Conservation (phyloP, 2,329 filamentous ascomycete genomes). For the Colletotrichum sp. region DNA sequence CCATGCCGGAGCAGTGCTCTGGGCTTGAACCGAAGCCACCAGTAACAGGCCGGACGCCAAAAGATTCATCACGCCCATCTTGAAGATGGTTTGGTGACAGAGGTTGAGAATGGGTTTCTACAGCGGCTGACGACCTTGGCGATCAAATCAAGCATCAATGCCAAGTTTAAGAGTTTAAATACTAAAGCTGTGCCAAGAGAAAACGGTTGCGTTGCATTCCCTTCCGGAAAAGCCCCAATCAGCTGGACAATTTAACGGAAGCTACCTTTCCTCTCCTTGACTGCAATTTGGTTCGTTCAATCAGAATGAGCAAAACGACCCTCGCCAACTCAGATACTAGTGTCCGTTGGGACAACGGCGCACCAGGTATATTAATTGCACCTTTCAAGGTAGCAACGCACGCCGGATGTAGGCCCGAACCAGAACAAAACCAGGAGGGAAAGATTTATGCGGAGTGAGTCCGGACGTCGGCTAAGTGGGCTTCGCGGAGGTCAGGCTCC, state of each 20-base stretch:
- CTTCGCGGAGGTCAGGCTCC: slow-evolving; percentile 5
- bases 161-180: slow-evolving; percentile 12
- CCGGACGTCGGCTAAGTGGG: background rate
- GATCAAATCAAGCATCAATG: background rate
- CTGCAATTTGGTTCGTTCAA: background rate
- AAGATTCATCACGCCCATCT: background rate
- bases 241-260: background rate
- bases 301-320: background rate
- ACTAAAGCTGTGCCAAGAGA: background rate
- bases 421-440: background rate
- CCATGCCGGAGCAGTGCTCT: slow-evolving; percentile 9
- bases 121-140: background rate
- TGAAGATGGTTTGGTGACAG: background rate
- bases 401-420: background rate
- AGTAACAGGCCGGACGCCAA: background rate
- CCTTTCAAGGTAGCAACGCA: background rate
- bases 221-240: background rate
- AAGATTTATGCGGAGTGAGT: background rate
- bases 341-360: background rate
- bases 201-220: background rate
- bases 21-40: background rate
- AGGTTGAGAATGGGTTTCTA: background rate
- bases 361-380: background rate
- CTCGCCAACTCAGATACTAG: background rate
- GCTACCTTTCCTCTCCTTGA: background rate